Conservation (phyloP, 2,329 filamentous ascomycete genomes). For the Trichoderma koningii region DNA sequence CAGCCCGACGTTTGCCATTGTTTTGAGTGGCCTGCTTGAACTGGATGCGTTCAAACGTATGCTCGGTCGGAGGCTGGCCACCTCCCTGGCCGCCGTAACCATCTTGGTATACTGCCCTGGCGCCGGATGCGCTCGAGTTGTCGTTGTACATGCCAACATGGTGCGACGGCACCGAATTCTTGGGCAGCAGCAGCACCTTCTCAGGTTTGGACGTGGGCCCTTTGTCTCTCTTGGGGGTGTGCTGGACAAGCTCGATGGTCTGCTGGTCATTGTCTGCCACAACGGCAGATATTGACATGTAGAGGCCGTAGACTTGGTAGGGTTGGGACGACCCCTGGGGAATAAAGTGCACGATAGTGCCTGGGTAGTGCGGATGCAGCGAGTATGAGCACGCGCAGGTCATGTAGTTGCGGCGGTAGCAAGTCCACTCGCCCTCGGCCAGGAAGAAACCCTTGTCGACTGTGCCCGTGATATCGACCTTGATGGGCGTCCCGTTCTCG, state of each 20-base stretch:
- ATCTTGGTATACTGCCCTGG: constrained; percentile 46
- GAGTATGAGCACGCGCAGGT: constrained; percentile 79
- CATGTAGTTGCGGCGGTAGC: constrained; percentile 90
- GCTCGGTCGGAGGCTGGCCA: constrained; percentile 51
- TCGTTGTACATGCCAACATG: constrained; percentile 51
- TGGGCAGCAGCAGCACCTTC: constrained; percentile 67
- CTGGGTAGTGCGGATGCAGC: constrained; percentile 59
- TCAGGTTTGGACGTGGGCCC: constrained; percentile 76
- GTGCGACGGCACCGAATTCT: constrained; percentile 58
- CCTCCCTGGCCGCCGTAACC: constrained; percentile 39
- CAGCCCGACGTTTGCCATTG: constrained; percentile 86
- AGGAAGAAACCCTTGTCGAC: constrained; percentile 91
- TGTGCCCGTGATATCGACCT: constrained; percentile 73
- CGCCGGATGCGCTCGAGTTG: constrained; percentile 35
- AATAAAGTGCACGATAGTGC: constrained; percentile 54
- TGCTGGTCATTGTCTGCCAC: constrained; percentile 77
- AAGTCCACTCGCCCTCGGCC: constrained; percentile 82
- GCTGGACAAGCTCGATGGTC: constrained; percentile 80
- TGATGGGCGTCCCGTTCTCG: constrained; percentile 58
- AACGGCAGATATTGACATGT: constrained; percentile 81
- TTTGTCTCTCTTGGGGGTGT: constrained; percentile 89
- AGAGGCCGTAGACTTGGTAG: constrained; percentile 71
- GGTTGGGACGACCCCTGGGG: constrained; percentile 54
- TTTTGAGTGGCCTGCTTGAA: constrained; percentile 94
- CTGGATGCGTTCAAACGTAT: constrained; percentile 84